Evolutionary conservation across 352 stramenopile genomes (phyloP).

Genomic region (Globisporangium acanthophoron): DNA sequence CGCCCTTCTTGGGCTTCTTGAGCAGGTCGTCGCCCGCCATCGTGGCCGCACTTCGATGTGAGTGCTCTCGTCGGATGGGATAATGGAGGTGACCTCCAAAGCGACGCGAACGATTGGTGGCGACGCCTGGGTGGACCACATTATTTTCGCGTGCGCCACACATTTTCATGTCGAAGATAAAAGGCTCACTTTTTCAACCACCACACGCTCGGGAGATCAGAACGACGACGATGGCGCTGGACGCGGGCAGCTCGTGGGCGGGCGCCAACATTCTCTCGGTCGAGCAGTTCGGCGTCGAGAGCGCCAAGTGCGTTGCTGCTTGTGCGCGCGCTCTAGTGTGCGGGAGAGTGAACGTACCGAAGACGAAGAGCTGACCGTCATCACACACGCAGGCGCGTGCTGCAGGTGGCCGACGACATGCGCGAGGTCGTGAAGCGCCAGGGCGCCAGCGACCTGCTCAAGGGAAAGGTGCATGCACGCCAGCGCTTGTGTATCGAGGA

Average conservation of each 20-base stretch:
- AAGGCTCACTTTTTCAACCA: not conserved
- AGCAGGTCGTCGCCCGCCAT: slow-evolving; percentile 72
- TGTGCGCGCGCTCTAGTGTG: not conserved
- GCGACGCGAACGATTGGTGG: slow-evolving; percentile 1
- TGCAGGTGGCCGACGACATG: slow-evolving; percentile 79
- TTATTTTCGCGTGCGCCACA: not conserved
- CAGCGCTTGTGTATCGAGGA: not conserved
- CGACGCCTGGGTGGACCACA: too few relatives aligned
- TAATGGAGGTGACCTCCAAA: not conserved
- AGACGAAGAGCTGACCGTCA: not conserved
- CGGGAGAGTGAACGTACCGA: not conserved
- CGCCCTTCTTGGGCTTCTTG: slow-evolving; percentile 40
- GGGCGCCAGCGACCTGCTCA: slow-evolving; percentile 68
- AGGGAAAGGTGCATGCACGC: slow-evolving; percentile 54
- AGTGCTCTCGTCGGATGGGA: slow-evolving; percentile 13
- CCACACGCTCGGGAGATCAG: slow-evolving; percentile 4
- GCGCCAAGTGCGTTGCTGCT: slow-evolving; percentile 43
- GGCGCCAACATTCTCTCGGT: slow-evolving; percentile 77
- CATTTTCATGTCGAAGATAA: not conserved
- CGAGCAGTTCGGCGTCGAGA: slow-evolving; percentile 70
- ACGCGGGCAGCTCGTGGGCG: slow-evolving; percentile 53
- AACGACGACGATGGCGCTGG: slow-evolving; percentile 28
- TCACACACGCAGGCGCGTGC: slow-evolving; percentile 37
- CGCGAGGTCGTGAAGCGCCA: slow-evolving; percentile 73
- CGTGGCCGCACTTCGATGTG: not conserved